These are phyloP conservation scores for Xanthoconium stramineum DNA, from an alignment of 768 basidiomycete species.

Conservation along the genomic window DNA sequence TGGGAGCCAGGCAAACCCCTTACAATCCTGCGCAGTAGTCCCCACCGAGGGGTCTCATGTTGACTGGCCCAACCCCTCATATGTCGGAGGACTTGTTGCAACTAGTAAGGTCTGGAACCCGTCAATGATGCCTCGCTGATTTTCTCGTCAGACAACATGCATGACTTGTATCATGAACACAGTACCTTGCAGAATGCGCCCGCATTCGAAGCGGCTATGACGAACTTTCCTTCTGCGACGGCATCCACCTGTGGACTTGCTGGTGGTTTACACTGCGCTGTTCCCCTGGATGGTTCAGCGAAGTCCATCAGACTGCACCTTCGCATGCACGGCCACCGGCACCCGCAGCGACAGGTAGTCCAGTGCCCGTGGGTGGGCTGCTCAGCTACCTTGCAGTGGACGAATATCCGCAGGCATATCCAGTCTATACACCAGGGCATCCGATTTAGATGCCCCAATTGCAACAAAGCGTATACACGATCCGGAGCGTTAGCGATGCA, in stretches of 20 bases:
- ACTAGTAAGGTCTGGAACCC: background rate
- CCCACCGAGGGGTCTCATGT: too few species aligned
- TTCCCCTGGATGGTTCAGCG: slow-evolving; percentile 1
- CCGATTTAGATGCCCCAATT: slow-evolving; percentile 5
- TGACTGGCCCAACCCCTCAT: background rate
- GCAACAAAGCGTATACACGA: slow-evolving; percentile 8
- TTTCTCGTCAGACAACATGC: background rate
- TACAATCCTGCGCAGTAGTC: background rate
- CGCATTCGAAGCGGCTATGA: background rate
- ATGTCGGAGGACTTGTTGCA: background rate
- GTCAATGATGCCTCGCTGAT: background rate
- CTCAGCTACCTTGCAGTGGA: slow-evolving; percentile 8
- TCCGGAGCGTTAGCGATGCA: slow-evolving; percentile 1
- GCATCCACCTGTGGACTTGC: slow-evolving; percentile 4
- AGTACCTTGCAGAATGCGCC: background rate
- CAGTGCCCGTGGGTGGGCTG: slow-evolving; percentile 17
- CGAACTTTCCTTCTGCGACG: background rate
- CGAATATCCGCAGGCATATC: slow-evolving; percentile 15
- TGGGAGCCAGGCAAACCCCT: background rate
- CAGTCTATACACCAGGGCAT: slow-evolving; percentile 13
- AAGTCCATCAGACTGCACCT: slow-evolving; percentile 13
- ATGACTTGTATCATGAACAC: background rate
- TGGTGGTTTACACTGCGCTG: slow-evolving; percentile 1
- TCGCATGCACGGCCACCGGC: slow-evolving; percentile 10
- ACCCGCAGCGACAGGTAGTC: slow-evolving; percentile 1